These are phyloP conservation scores for Colletotrichum sp. DNA, from an alignment of 2,329 filamentous ascomycete genomes.

Conservation along the genomic window DNA sequence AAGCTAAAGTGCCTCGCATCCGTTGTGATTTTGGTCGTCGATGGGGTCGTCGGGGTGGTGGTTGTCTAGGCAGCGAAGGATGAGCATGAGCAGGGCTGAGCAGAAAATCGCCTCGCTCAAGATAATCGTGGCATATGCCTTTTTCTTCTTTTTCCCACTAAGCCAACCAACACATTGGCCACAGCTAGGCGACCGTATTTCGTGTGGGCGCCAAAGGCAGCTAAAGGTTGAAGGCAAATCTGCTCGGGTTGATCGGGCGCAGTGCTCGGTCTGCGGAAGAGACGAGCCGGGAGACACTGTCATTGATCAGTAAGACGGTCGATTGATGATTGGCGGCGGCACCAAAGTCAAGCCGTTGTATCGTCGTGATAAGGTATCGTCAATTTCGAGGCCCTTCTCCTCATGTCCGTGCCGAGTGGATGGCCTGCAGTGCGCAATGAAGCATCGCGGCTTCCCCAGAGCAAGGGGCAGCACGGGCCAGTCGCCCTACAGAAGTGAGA, in stretches of 20 bases:
- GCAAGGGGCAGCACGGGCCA: neutral
- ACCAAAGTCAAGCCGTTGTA: neutral
- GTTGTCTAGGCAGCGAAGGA: conserved; percentile 16
- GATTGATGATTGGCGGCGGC: neutral
- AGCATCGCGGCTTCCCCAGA: neutral
- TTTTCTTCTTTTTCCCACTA: neutral
- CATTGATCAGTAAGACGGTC: neutral
- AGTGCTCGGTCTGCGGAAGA: neutral
- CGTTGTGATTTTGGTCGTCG: neutral
- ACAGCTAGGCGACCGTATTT: neutral
- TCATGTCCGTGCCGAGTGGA: neutral
- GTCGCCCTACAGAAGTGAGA: neutral
- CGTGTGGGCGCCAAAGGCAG: neutral
- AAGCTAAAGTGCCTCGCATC: neutral
- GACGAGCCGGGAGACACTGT: neutral
- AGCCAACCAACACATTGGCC: neutral
- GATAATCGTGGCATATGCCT: neutral
- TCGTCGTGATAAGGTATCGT: neutral
- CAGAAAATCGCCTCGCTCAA: neutral
- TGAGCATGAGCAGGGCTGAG: conserved; percentile 1
- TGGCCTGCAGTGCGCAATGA: neutral
- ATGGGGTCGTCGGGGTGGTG: neutral
- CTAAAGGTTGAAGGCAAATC: neutral
- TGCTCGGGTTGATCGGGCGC: conserved; percentile 2
- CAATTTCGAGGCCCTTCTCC: conserved; percentile 3